Evolutionary conservation across 768 basidiomycete genomes (phyloP), one percentile per base, ranked within the genome.

Genomic region (Hericium erinaceus): DNA sequence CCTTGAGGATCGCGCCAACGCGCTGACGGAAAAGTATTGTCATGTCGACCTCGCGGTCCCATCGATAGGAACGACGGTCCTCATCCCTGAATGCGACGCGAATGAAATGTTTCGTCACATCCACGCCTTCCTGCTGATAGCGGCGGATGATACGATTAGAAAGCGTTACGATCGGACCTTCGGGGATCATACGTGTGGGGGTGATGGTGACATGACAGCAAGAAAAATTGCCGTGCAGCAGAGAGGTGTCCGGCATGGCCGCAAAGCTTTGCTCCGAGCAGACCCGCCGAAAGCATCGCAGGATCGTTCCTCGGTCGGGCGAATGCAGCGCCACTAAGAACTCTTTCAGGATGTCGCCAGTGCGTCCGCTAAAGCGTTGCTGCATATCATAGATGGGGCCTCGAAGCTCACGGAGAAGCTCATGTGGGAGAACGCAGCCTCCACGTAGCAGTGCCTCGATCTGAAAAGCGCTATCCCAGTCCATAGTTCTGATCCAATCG

Each of bases 71-170:
- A n/a, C 87, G 74, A 38, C 77, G 76, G 63, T 93, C 87, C 71
- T 95, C 92, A 56, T 93, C 92, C 4, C 86, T 80, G 64, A 94
- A 91, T 62, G 89, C 84, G 28, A 93, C 90, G 11, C 92, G 83
- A 33, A 95, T 66, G 66, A 95, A 95, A 62, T 81, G 73, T 26
- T 88, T 80, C 49, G 84, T 75, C 57, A 78, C 79, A 0, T 76
- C 77, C 50, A 71, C 67, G 12, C 52, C 57, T 26, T 26, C 26
- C 26, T 26, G 26, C 26, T 26, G 26, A 57, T 84, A 93, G 56
- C 75, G 70, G 1, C 92, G 83, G 59, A 95, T 84, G 54, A 92
- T 80, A 0, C 87, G 80, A 60, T 95, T 95, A 4, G 89, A 88
- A 63, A 92, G 85, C 26, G 80, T 80, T 0, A 81, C 66, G 58